Conservation (phyloP, 345 rosid genomes). For the Populus davidiana region DNA sequence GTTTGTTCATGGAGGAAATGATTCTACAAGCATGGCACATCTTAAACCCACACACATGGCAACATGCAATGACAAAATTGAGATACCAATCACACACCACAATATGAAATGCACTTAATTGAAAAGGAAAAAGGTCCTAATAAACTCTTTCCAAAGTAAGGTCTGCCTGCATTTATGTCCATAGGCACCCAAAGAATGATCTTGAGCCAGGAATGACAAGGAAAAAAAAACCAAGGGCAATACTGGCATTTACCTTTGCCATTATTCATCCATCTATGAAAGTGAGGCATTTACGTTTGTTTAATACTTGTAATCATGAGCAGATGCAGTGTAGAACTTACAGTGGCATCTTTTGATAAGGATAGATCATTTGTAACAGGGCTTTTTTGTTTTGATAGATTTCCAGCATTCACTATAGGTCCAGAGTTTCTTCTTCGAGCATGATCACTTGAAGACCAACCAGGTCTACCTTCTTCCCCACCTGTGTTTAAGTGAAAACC, state of each 20-base stretch:
- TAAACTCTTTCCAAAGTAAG: neutral
- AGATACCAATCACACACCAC: neutral
- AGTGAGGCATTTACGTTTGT: neutral
- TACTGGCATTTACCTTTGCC: neutral
- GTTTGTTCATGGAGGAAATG: neutral
- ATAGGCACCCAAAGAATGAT: neutral
- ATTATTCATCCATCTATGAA: neutral
- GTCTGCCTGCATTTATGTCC: neutral
- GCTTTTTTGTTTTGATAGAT: slow-evolving; percentile 43
- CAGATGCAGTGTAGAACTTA: slow-evolving; percentile 20
- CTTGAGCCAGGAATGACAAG: neutral
- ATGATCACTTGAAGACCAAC: slow-evolving; percentile 46
- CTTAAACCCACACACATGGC: neutral
- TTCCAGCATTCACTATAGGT: slow-evolving; percentile 43
- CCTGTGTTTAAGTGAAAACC: slow-evolving; percentile 37
- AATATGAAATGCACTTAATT: neutral
- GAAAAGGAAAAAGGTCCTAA: neutral
- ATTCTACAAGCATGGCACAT: neutral
- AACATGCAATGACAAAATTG: neutral
- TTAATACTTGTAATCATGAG: neutral
- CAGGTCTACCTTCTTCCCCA: slow-evolving; percentile 48
- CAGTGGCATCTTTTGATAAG: slow-evolving; percentile 47
- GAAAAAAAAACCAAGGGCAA: neutral
- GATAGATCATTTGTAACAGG: slow-evolving; percentile 49
- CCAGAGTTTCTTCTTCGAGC: slow-evolving; percentile 49